Conservation (phyloP, 495 filamentous ascomycete species). For the Xylona heveae region DNA sequence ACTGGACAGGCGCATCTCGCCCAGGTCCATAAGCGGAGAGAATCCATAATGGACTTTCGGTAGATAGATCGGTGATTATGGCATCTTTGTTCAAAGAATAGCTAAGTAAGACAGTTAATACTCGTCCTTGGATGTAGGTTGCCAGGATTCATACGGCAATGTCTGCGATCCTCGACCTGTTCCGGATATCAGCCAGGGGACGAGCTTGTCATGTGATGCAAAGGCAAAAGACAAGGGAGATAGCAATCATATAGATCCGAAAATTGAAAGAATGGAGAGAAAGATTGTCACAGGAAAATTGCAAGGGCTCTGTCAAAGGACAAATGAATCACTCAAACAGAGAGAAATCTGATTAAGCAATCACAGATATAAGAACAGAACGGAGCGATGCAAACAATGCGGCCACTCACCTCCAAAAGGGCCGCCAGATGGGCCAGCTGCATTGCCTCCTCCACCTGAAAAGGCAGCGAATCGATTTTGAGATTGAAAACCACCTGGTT, state of each 20-base stretch:
- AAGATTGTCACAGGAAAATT: not conserved
- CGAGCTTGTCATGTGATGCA: too few relatives aligned
- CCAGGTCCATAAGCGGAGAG: conserved; percentile 68
- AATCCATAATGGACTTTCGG: conserved; percentile 56
- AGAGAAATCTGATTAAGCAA: too few relatives aligned
- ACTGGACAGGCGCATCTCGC: conserved; percentile 46
- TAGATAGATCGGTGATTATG: conserved; percentile 42
- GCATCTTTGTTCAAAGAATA: conserved; percentile 28
- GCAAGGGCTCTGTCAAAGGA: too few relatives aligned
- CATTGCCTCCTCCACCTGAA: not conserved
- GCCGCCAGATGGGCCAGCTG: not conserved
- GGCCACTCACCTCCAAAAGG: conserved; percentile 1
- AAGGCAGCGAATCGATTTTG: conserved; percentile 5
- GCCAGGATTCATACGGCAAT: not conserved
- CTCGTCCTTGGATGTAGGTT: not conserved
- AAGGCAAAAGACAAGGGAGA: not conserved
- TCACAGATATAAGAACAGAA: too few relatives aligned
- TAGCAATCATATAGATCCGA: not conserved
- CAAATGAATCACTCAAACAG: too few relatives aligned
- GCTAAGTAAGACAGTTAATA: conserved; percentile 11
- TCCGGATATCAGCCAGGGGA: too few relatives aligned
- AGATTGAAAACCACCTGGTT: not conserved
- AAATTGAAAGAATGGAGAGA: not conserved
- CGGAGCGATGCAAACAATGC: not conserved
- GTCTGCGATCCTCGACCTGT: too few relatives aligned